Evolutionary conservation across 257 asterid genomes (phyloP), one percentile per base, ranked within the genome.

Genomic region (Fraxinus americana): DNA sequence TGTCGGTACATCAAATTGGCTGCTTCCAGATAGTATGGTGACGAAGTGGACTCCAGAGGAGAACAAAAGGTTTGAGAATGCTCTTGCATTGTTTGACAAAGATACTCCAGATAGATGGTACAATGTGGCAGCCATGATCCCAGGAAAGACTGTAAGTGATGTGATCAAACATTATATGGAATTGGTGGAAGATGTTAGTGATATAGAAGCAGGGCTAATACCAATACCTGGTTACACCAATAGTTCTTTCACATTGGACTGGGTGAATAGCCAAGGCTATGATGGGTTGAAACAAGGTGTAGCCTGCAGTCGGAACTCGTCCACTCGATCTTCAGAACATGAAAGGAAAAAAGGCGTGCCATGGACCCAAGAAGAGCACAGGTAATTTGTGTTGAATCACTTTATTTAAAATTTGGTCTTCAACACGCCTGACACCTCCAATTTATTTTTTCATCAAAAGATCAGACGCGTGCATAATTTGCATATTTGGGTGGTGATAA

Each of bases 341-440:
- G 98, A 90, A 73, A 84, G 99, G 86, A 95, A 89, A 79, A 95
- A 92, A 73, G 99, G 99, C 0, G 93, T 92, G 7, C 96, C 98
- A 0, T 94, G 99, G 99, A 94, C 97, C 0, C 97, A 90, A 73
- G 97, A 95, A 83, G 99, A 95, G 59, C 99, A 95, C 90, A 87
- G 95, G 99, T 91, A 35, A 72, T 36, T 5, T n/a, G 14, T 29
- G 35, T 76, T 4, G 12, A 34, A 54, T 16, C 21, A 16, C 59
- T 48, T 48, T 16, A 16, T 48, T 1, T 16, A 48, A 48, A 21
- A 43, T 43, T 43, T 12, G 16, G 14, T 43, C 50, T 41, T 41
- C 45, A 11, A 43, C 52, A 11, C 52, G 43, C 43, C 43, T 38
- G 10, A 38, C 43, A 38, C 43, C 14, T 12, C 52, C 52, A 12